Evolutionary conservation across 2,329 filamentous ascomycete genomes (phyloP).

Genomic region (Hypoxylon sp.): DNA sequence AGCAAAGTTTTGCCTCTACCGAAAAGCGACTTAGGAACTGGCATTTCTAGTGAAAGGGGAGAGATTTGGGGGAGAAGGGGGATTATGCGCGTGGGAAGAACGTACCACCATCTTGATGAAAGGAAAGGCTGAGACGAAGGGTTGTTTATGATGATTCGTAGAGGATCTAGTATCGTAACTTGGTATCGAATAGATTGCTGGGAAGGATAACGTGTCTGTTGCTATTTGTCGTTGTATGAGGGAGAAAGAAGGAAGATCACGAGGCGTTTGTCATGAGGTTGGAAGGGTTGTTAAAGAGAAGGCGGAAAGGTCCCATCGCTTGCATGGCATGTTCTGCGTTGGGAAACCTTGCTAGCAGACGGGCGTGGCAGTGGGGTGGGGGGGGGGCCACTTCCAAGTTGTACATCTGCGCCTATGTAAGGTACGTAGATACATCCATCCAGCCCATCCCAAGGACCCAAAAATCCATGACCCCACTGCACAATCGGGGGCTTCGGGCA

Average conservation of each 20-base stretch:
- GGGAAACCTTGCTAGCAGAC: constrained; percentile 8
- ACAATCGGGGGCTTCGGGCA: neutral
- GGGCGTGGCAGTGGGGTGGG: constrained; percentile 39
- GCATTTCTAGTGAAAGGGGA: constrained; percentile 16
- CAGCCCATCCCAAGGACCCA: neutral
- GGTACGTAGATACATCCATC: neutral
- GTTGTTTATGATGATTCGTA: constrained; percentile 16
- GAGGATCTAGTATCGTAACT: constrained; percentile 1
- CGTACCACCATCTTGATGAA: constrained; percentile 43
- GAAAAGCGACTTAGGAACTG: constrained; percentile 7
- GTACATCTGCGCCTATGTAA: constrained; percentile 13
- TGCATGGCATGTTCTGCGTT: constrained; percentile 13
- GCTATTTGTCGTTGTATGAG: constrained; percentile 21
- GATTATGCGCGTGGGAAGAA: constrained; percentile 34
- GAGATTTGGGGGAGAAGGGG: constrained; percentile 2
- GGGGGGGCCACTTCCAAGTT: constrained; percentile 11
- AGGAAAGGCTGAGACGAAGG: neutral
- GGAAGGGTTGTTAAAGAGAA: constrained; percentile 29
- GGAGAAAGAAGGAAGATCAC: constrained; percentile 34
- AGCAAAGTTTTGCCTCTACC: constrained; percentile 21
- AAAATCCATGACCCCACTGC: neutral
- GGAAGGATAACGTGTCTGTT: constrained; percentile 6
- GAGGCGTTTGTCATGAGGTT: constrained; percentile 35
- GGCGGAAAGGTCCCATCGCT: constrained; percentile 15
- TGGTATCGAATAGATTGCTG: constrained; percentile 23